Conservation (phyloP, 2,329 filamentous ascomycete species). For the Dactylellina sp. region DNA sequence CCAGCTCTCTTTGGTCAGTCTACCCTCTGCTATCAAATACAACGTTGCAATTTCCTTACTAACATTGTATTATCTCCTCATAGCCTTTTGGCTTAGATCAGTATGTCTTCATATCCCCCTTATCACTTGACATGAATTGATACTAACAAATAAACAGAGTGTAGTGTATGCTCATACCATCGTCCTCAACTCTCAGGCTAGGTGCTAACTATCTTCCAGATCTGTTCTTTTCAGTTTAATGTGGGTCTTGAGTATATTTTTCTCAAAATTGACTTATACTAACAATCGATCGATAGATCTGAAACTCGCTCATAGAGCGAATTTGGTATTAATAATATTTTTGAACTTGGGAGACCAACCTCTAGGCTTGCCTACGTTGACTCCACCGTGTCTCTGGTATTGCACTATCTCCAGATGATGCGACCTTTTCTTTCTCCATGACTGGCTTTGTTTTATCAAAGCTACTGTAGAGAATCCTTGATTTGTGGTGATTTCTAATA, state of each 20-base stretch:
- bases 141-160: constrained; percentile 8
- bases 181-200: not conserved
- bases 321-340: constrained; percentile 50
- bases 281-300: constrained; percentile 25
- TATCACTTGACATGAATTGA: not conserved
- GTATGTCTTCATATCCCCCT: not conserved
- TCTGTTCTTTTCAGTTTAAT: constrained; percentile 70
- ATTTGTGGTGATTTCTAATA: not conserved
- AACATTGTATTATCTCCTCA: not conserved
- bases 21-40: not conserved
- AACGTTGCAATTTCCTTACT: not conserved
- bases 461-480: constrained; percentile 22
- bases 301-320: constrained; percentile 29
- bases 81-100: constrained; percentile 11
- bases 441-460: constrained; percentile 37
- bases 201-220: not conserved
- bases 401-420: constrained; percentile 54
- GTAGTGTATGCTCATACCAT: constrained; percentile 12
- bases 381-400: constrained; percentile 54
- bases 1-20: constrained; percentile 37
- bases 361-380: constrained; percentile 52
- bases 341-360: constrained; percentile 17
- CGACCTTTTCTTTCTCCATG: constrained; percentile 32
- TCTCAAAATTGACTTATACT: not conserved
- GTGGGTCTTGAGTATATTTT: not conserved